Conservation (phyloP, 1,284 basidiomycete species). For the Microbotryum violaceum region DNA sequence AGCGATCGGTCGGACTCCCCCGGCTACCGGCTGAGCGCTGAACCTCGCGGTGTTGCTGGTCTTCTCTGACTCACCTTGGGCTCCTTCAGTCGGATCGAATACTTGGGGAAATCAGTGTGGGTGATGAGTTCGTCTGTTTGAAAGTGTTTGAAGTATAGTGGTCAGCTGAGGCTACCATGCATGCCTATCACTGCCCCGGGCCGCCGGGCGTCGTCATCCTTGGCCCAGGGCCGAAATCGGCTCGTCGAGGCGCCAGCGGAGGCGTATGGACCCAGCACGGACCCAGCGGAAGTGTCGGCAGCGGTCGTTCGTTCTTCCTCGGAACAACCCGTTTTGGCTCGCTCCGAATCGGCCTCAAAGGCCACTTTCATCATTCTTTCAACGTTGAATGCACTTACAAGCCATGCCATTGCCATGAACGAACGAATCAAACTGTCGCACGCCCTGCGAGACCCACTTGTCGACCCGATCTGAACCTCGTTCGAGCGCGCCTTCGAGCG, state of each 20-base stretch:
- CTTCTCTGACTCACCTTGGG: slow-evolving; percentile 43
- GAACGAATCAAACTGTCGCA: slow-evolving; percentile 13
- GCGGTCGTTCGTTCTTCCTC: neutral
- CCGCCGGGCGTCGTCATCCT: neutral
- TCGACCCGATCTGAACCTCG: slow-evolving; percentile 3
- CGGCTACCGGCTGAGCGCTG: neutral
- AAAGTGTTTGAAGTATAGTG: too few relatives aligned
- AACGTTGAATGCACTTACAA: neutral
- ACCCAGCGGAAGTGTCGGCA: neutral
- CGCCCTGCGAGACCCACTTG: slow-evolving; percentile 10
- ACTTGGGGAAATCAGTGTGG: slow-evolving; percentile 59
- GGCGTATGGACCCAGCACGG: too few relatives aligned
- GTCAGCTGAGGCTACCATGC: neutral
- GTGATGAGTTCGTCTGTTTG: slow-evolving; percentile 61
- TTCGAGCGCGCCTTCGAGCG: neutral
- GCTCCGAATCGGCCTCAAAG: neutral
- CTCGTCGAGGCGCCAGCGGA: too few relatives aligned
- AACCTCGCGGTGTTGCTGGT: neutral
- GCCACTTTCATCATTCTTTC: neutral
- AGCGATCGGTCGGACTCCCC: neutral
- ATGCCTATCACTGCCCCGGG: neutral
- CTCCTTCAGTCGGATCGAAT: slow-evolving; percentile 60
- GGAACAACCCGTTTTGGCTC: neutral
- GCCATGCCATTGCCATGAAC: neutral
- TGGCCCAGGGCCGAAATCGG: neutral